phyloP scores from a whole-genome alignment of 1,139 yeast genomes.

The Hyphopichia burtonii region DNA sequence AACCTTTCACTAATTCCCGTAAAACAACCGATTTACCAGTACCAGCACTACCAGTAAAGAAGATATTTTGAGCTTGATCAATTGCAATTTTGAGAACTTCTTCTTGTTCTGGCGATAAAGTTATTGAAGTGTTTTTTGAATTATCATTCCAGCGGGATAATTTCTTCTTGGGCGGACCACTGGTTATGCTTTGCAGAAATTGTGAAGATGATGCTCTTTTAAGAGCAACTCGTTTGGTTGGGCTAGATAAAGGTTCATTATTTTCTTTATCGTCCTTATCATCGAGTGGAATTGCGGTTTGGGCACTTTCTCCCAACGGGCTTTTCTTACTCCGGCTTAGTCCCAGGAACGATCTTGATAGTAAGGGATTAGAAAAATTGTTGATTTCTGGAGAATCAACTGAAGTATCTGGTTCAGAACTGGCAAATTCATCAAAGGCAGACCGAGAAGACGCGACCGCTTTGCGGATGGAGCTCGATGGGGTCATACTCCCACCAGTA shows the following conservation, averaged over 20 bases:
- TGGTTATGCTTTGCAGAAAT: too few relatives aligned
- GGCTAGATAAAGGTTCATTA: not conserved
- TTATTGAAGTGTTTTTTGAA: conserved; percentile 1
- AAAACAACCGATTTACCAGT: conserved; percentile 82
- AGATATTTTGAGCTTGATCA: conserved; percentile 51
- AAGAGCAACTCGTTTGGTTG: not conserved
- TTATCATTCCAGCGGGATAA: not conserved
- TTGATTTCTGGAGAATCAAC: conserved; percentile 30
- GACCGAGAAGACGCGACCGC: not conserved
- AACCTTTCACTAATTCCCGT: conserved; percentile 51
- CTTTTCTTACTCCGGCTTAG: too few relatives aligned
- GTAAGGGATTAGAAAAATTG: conserved; percentile 24
- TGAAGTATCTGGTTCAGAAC: conserved; percentile 24
- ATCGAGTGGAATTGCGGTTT: not conserved
- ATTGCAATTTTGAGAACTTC: conserved; percentile 66
- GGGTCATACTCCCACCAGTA: too few relatives aligned
- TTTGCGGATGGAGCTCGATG: not conserved
- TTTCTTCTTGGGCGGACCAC: not conserved
- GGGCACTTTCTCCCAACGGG: too few relatives aligned
- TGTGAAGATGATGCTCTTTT: not conserved
- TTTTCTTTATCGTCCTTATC: not conserved
- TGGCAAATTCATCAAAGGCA: conserved; percentile 28
- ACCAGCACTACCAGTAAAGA: conserved; percentile 82
- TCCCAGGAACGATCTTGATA: conserved; percentile 12
- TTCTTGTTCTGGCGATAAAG: conserved; percentile 60